A percentile compares a stretch with the other conserved stretches of the same genome.
Evolutionary conservation across 2,329 filamentous ascomycete species (phyloP).

Genomic region (Ascochyta fabae): DNA sequence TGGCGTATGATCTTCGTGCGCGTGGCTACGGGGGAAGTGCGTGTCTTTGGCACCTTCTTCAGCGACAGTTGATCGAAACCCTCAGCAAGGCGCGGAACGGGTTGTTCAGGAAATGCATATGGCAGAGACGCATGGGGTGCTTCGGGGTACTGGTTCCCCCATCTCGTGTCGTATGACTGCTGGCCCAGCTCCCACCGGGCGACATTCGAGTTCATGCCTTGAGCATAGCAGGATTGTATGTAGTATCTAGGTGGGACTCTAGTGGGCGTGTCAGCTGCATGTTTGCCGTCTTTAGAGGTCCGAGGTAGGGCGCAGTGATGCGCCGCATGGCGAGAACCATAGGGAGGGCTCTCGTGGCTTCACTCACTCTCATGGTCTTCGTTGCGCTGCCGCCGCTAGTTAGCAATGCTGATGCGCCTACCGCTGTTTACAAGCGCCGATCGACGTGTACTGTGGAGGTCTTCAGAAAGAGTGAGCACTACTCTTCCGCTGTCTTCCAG

Average conservation of each 20-base stretch:
- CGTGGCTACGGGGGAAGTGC: slow-evolving; percentile 43
- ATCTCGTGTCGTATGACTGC: slow-evolving; percentile 36
- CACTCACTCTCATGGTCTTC: slow-evolving; percentile 48
- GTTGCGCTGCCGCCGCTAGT: slow-evolving; percentile 31
- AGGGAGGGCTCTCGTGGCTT: slow-evolving; percentile 30
- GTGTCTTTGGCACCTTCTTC: slow-evolving; percentile 34
- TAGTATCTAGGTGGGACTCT: slow-evolving; percentile 28
- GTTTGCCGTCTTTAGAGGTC: not conserved
- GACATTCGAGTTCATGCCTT: slow-evolving; percentile 48
- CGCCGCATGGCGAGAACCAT: slow-evolving; percentile 21
- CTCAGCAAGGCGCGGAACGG: slow-evolving; percentile 30
- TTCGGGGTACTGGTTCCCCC: slow-evolving; percentile 24
- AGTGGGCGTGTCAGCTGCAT: slow-evolving; percentile 34
- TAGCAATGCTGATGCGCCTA: slow-evolving; percentile 21
- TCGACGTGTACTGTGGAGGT: not conserved
- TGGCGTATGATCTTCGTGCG: slow-evolving; percentile 46
- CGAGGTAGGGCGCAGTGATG: slow-evolving; percentile 10
- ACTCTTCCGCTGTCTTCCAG: slow-evolving; percentile 8
- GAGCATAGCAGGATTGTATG: slow-evolving; percentile 42
- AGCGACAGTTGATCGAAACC: slow-evolving; percentile 38
- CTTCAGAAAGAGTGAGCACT: not conserved
- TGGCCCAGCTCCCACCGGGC: slow-evolving; percentile 42
- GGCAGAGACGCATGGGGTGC: slow-evolving; percentile 30
- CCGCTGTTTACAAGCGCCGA: slow-evolving; percentile 17
- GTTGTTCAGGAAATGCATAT: slow-evolving; percentile 38